Conservation (phyloP, 1,284 basidiomycete genomes). For the Sphagnurus paluster region DNA sequence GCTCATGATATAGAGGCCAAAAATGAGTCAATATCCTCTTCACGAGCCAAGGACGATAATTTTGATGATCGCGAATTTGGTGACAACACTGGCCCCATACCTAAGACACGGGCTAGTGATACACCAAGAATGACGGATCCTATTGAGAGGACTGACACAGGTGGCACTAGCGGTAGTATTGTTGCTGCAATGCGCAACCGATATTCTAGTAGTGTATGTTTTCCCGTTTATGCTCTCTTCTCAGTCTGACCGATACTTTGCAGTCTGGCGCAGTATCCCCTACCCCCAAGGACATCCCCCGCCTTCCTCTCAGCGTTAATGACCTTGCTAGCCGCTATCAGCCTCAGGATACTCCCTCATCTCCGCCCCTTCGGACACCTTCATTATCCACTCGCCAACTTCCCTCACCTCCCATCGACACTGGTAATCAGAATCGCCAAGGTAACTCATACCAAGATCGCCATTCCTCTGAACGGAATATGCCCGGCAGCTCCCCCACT, state of each 20-base stretch:
- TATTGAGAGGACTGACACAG: slow-evolving; percentile 49
- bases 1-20: not conserved
- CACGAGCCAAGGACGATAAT: slow-evolving; percentile 25
- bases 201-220: slow-evolving; percentile 56
- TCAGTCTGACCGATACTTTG: slow-evolving; percentile 5
- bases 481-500: not conserved
- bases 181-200: slow-evolving; percentile 70
- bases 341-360: slow-evolving; percentile 38
- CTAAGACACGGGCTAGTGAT: slow-evolving; percentile 10
- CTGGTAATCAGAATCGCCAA: slow-evolving; percentile 18
- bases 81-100: slow-evolving; percentile 11
- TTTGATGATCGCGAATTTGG: slow-evolving; percentile 39
- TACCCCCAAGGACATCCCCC: slow-evolving; percentile 58
- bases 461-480: not conserved
- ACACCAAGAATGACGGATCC: slow-evolving; percentile 17
- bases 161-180: slow-evolving; percentile 53
- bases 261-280: slow-evolving; percentile 55
- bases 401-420: slow-evolving; percentile 20
- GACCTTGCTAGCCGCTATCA: slow-evolving; percentile 68
- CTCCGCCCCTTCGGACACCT: slow-evolving; percentile 26
- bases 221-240: slow-evolving; percentile 3
- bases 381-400: slow-evolving; percentile 18
- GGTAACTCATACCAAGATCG: slow-evolving; percentile 6
- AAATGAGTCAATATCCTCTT: slow-evolving; percentile 11
- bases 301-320: slow-evolving; percentile 61